phyloP scores from a whole-genome alignment of 2,329 filamentous ascomycete genomes.

The Pestalotiopsis fici region DNA sequence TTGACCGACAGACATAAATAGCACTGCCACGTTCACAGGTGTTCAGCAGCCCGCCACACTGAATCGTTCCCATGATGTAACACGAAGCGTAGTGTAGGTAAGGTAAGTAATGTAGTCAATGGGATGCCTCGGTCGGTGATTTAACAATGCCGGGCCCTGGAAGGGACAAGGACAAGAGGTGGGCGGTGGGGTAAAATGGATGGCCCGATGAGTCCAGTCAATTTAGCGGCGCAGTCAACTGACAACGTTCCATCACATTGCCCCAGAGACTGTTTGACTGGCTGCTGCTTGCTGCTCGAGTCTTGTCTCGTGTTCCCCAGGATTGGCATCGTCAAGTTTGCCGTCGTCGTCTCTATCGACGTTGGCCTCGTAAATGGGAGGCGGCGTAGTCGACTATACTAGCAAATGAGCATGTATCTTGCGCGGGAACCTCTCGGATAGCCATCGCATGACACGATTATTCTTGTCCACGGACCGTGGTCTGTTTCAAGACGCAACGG shows the following conservation, averaged over 20 bases:
- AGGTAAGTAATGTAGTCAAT: not conserved
- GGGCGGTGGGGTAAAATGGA: constrained; percentile 2
- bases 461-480: not conserved
- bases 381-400: not conserved
- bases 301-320: not conserved
- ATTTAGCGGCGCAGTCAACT: constrained; percentile 6
- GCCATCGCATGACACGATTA: not conserved
- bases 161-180: not conserved
- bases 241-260: constrained; percentile 10
- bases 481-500: not conserved
- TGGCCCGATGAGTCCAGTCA: not conserved
- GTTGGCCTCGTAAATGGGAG: not conserved
- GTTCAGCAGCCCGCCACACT: not conserved
- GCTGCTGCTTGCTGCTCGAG: too few relatives aligned
- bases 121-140: not conserved
- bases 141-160: not conserved
- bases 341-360: not conserved
- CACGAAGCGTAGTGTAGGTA: not conserved
- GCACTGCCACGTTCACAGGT: not conserved
- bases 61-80: not conserved
- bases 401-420: not conserved
- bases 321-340: constrained; percentile 4
- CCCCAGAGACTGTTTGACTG: not conserved
- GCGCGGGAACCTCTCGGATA: not conserved
- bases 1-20: not conserved